phyloP scores from a whole-genome alignment of 139 green algal species.

The Limnomonas spitsbergensis region DNA sequence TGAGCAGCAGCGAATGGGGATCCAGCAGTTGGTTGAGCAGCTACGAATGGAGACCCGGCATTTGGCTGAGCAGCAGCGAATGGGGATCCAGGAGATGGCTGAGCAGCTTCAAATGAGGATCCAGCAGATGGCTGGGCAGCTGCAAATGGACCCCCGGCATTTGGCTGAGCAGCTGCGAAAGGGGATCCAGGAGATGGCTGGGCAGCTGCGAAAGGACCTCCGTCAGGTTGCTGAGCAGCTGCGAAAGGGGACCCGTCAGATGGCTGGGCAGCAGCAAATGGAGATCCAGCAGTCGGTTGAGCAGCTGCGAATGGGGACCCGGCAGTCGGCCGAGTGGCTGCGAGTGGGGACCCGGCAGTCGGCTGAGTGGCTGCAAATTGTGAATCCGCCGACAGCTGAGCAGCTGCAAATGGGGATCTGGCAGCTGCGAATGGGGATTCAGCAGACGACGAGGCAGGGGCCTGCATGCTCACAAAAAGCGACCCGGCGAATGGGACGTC shows the following conservation, averaged over 20 bases:
- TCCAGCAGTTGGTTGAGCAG: background rate
- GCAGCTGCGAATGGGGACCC: background rate
- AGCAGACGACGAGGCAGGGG: no score
- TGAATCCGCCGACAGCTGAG: background rate
- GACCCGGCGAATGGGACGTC: no score
- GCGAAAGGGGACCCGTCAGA: background rate
- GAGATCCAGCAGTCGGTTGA: background rate
- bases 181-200: background rate
- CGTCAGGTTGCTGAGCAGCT: background rate
- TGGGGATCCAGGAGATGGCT: background rate
- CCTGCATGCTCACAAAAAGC: no score
- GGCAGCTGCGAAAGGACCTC: background rate
- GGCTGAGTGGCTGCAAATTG: background rate
- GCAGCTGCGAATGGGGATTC: no score
- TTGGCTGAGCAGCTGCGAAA: background rate
- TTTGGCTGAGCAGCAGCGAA: background rate
- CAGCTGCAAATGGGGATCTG: background rate
- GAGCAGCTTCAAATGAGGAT: background rate
- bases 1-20: background rate
- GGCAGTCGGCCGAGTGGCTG: background rate
- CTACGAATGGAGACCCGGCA: background rate
- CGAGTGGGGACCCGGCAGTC: background rate
- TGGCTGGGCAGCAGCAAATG: background rate
- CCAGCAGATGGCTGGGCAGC: background rate
- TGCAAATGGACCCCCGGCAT: background rate